Percentiles rank a stretch among this genome's conserved stretches.
These are phyloP conservation scores for Beauveria rudraprayagi DNA, from an alignment of 2,329 filamentous ascomycete species.

Conservation along the genomic window DNA sequence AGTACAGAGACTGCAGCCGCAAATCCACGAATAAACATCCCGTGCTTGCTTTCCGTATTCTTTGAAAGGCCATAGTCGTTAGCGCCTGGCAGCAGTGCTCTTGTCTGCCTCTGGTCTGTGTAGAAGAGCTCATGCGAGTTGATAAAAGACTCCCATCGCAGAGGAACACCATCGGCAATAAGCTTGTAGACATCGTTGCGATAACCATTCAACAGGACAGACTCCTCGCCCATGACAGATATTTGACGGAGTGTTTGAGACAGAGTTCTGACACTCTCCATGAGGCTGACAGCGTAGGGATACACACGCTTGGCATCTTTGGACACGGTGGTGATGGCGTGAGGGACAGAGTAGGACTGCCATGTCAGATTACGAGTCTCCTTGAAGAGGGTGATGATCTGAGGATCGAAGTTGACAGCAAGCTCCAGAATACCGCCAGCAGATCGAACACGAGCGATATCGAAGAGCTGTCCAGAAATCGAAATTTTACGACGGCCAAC, in stretches of 20 bases:
- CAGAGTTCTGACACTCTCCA: constrained; percentile 96
- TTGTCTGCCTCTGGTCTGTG: constrained; percentile 42
- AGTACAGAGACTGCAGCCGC: constrained; percentile 78
- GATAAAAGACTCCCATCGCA: constrained; percentile 97
- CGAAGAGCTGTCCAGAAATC: constrained; percentile 87
- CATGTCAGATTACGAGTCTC: constrained; percentile 93
- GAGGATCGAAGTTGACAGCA: constrained; percentile 90
- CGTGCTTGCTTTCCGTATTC: constrained; percentile 79
- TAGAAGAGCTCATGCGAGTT: constrained; percentile 85
- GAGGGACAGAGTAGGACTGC: constrained; percentile 90
- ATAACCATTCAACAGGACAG: constrained; percentile 82
- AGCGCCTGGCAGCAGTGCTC: constrained; percentile 32
- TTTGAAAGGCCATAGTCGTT: constrained; percentile 38
- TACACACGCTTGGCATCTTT: constrained; percentile 99
- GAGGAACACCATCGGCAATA: constrained; percentile 76
- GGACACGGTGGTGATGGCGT: constrained; percentile 88
- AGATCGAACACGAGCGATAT: constrained; percentile 80
- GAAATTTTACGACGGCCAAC: constrained; percentile 82
- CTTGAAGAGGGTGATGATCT: constrained; percentile 97
- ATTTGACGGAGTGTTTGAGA: constrained; percentile 83
- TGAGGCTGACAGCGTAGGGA: constrained; percentile 92
- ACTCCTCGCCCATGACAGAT: constrained; percentile 75
- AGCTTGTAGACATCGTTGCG: constrained; percentile 81
- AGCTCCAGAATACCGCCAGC: constrained; percentile 84
- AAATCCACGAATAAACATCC: constrained; percentile 93